Evolutionary conservation across 179 eudicot species (phyloP), one percentile per base, ranked within the genome.

Genomic region (Silene vulgaris): DNA sequence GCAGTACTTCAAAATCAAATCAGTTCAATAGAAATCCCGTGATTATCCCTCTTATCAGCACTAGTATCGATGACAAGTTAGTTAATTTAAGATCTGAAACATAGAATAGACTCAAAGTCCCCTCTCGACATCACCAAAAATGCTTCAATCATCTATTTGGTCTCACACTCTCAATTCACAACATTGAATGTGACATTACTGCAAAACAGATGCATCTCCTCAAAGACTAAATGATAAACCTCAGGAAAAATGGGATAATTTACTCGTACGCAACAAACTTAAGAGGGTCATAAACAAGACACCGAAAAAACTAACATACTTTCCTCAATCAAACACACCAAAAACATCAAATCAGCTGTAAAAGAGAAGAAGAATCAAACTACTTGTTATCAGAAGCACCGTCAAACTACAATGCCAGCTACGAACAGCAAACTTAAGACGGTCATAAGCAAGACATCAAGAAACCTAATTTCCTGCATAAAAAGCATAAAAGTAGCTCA

Each of bases 331-430:
- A 56, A 63, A 56, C 8, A 8, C 32, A 0, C 43, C 2, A 12
- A 26, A 37, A 23, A 66, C 28, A 9, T 28, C 21, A 26, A 52
- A 54, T 16, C 5, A 29, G 11, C 40, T 23, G 4, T 3, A 28
- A 65, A 30, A 12, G 3, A 5, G 14, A 45, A 2, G 52, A 45
- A 45, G 12, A 43, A 43, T 45, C 14, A 45, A 9, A 45, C 0
- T 45, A 45, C 3, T 9, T 11, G 52, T 9, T 11, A 65, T 8
- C 17, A 50, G 87, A 9, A 71, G 61, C 76, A 13, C 79, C 88
- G 17, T 87, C 86, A 45, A 35, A 35, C 48, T 40, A 40, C 45
- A 40, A 7, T 40, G 48, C 48, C 48, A 8, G 48, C 48, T 40
- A 40, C 12, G 8, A 40, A 1, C 48, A 7, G 12, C 48, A 40